Base-by-base conservation (phyloP, 2,329 filamentous ascomycete species). In the Penicillium sp. region DNA sequence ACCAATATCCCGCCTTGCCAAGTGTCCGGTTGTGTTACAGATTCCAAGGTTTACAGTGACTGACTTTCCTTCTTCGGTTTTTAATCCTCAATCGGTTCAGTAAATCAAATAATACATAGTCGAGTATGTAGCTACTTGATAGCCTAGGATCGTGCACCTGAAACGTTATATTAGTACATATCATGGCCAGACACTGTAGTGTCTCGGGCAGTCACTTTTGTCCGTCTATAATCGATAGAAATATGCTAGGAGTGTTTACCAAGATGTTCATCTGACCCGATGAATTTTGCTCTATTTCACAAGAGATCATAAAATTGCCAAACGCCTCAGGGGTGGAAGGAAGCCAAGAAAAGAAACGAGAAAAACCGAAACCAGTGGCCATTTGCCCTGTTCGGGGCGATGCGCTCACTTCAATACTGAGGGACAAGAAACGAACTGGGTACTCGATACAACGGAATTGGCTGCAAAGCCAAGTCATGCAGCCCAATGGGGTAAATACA, bases 371-470 rank as follows among this genome's bases (percentile, higher is more conserved):
- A 63, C 47, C 55, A 58, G 61, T 56, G 48, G 54, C 51, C 51
- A 54, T 54, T 52, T 45, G 35, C 54, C 56, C 58, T 51, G 51
- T 56, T 56, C 26, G 50, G 49, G 51, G 65, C 56, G 58, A 67
- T 68, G 60, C 68, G 69, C 69, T 70, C 67, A 66, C 65, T 61
- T 60, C 42, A 57, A 58, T 52, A 57, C 54, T 53, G 29, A 50
- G 37, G 51, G 55, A 58, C 54, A 59, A 43, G 46, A 69, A 65
- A 67, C 60, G 64, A 59, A 69, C 53, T 62, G 68, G 67, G 67
- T 69, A 70, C 64, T 68, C 62, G 62, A 66, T 60, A 65, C 54
- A 61, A 63, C 47, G 54, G 60, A 60, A 61, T 48, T 40, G 55
- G 44, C 56, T 56, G 51, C 42, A 49, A 49, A 49, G 31, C 33